Conservation (phyloP, 345 rosid genomes). For the Populus pruinosa region DNA sequence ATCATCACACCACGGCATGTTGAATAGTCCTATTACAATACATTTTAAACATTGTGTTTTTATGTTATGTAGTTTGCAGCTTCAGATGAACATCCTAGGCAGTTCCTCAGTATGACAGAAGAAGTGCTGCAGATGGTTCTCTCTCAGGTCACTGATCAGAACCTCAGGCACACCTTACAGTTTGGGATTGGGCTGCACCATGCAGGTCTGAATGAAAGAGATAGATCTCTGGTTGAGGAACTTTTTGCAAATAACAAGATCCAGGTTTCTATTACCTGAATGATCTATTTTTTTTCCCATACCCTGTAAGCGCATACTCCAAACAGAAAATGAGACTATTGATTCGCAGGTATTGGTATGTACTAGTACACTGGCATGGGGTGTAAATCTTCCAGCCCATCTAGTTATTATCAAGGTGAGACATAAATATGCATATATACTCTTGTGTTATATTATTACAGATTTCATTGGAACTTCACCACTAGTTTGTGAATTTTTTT, state of each 20-base stretch:
- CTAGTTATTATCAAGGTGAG: slow-evolving; percentile 92
- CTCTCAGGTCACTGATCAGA: slow-evolving; percentile 87
- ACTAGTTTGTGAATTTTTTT: too few species aligned
- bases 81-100: slow-evolving; percentile 93
- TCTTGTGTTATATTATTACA: too few species aligned
- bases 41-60: not conserved
- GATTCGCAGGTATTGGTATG: slow-evolving; percentile 72
- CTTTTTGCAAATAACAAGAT: slow-evolving; percentile 94
- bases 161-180: slow-evolving; percentile 90
- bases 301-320: not conserved
- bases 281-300: slow-evolving; percentile 8
- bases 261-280: slow-evolving; percentile 50
- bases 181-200: slow-evolving; percentile 97
- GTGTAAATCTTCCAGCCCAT: slow-evolving; percentile 97
- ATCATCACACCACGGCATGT: slow-evolving; percentile 14
- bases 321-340: not conserved
- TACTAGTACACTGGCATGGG: slow-evolving; percentile 98
- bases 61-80: slow-evolving; percentile 57
- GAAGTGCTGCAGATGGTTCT: slow-evolving; percentile 93
- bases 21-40: not conserved
- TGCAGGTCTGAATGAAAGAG: slow-evolving; percentile 95
- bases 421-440: slow-evolving; percentile 1
- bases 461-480: too few species aligned
- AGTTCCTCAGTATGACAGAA: slow-evolving; percentile 79
- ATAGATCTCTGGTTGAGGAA: slow-evolving; percentile 91